A percentile compares a stretch with the other conserved stretches of the same genome.
phyloP scores from a whole-genome alignment of 1,284 basidiomycete genomes.

The Ustilago nuda region DNA sequence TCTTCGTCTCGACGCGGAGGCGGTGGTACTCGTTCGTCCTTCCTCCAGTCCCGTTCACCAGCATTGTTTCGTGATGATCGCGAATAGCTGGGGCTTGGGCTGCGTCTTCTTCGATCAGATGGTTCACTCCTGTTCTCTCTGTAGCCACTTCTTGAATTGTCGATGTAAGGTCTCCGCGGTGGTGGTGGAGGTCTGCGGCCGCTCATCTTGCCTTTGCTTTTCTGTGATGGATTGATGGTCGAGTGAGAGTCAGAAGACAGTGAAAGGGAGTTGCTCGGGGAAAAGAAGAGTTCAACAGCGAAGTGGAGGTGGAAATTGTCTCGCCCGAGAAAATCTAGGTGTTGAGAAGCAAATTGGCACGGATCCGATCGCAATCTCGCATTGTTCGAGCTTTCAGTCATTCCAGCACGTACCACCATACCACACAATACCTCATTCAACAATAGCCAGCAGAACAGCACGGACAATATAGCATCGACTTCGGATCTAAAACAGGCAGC shows the following conservation, averaged over 20 bases:
- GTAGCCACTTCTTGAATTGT: slow-evolving; percentile 3
- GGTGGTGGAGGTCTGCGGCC: slow-evolving; percentile 29
- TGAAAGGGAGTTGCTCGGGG: background rate
- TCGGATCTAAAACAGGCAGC: background rate
- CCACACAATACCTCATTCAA: background rate
- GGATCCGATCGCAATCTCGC: slow-evolving; percentile 37
- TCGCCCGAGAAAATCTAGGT: slow-evolving; percentile 25
- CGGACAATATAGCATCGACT: background rate
- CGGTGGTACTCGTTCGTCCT: slow-evolving; percentile 9
- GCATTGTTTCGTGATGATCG: slow-evolving; percentile 4
- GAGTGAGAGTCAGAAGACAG: background rate
- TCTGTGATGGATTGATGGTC: background rate
- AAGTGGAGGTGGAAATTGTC: slow-evolving; percentile 5
- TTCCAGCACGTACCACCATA: slow-evolving; percentile 7
- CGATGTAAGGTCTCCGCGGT: slow-evolving; percentile 29
- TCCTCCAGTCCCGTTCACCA: slow-evolving; percentile 17
- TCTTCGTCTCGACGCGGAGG: background rate
- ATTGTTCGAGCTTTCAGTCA: slow-evolving; percentile 16
- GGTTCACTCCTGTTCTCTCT: slow-evolving; percentile 18
- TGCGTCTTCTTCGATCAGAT: slow-evolving; percentile 26
- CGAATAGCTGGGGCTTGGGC: slow-evolving; percentile 21
- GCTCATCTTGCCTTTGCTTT: slow-evolving; percentile 16
- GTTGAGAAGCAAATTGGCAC: slow-evolving; percentile 1
- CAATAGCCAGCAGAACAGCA: background rate
- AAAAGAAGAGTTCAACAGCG: background rate